Conservation (phyloP, 2,329 filamentous ascomycete species). For the Stagonosporopsis vannaccii region DNA sequence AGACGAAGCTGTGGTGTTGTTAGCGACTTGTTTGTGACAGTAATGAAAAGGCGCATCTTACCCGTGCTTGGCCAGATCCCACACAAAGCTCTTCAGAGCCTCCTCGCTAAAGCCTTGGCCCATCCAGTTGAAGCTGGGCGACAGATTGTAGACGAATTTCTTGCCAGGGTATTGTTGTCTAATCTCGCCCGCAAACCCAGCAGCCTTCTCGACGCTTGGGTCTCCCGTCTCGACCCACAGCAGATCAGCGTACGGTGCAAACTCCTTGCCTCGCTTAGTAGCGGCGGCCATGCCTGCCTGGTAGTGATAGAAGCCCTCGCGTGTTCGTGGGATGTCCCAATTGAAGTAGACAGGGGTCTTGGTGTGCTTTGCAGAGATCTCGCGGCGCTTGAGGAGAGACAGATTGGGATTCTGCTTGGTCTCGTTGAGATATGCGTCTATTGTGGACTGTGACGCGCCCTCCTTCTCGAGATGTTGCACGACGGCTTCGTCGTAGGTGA, state of each 20-base stretch:
- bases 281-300: constrained; percentile 82
- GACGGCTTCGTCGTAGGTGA: constrained; percentile 92
- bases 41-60: constrained; percentile 64
- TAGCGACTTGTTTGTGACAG: neutral
- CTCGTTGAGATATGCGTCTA: constrained; percentile 71
- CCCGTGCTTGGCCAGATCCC: constrained; percentile 92
- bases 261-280: constrained; percentile 91
- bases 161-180: constrained; percentile 75
- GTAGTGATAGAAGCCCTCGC: constrained; percentile 95
- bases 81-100: constrained; percentile 88
- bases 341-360: constrained; percentile 78
- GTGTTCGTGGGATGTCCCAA: constrained; percentile 90
- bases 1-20: constrained; percentile 58
- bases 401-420: constrained; percentile 72
- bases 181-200: constrained; percentile 78
- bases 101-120: constrained; percentile 86
- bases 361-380: constrained; percentile 72
- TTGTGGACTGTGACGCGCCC: constrained; percentile 68
- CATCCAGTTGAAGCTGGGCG: constrained; percentile 99
- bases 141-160: constrained; percentile 94
- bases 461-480: constrained; percentile 74
- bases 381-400: constrained; percentile 78
- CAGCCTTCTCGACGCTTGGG: constrained; percentile 79
- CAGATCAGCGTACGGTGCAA: constrained; percentile 90
- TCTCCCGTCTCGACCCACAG: constrained; percentile 97